Conservation (phyloP, 345 rosid species). For the Camelina neglecta region DNA sequence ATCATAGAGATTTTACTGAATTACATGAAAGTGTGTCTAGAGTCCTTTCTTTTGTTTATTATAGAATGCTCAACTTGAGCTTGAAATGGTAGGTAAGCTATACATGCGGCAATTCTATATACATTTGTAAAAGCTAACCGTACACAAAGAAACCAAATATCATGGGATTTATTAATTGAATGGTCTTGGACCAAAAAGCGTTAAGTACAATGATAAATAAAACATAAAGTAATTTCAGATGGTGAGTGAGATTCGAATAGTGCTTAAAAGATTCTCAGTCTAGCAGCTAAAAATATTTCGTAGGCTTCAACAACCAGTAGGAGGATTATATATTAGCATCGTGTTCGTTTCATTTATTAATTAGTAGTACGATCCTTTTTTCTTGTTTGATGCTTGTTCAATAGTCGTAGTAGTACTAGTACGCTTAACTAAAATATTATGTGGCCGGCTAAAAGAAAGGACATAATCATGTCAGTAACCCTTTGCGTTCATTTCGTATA, state of each 20-base stretch:
- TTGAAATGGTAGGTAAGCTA: conserved; percentile 31
- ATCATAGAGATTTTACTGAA: background rate
- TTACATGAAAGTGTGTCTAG: background rate
- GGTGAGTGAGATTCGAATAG: conserved; percentile 34
- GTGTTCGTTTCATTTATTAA: conserved; percentile 5
- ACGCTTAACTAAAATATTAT: conserved; percentile 25
- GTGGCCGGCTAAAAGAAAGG: conserved; percentile 26
- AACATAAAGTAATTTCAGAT: conserved; percentile 26
- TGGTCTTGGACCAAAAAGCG: conserved; percentile 35
- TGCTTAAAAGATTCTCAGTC: conserved; percentile 26
- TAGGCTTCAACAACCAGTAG: conserved; percentile 34
- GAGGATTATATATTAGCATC: background rate
- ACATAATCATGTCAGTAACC: background rate
- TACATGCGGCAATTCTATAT: background rate
- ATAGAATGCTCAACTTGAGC: conserved; percentile 25
- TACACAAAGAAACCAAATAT: conserved; percentile 36
- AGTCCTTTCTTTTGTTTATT: background rate
- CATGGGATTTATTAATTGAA: conserved; percentile 21
- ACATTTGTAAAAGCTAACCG: conserved; percentile 8
- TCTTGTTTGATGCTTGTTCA: background rate
- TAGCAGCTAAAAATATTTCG: conserved; percentile 21
- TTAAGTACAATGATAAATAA: conserved; percentile 11
- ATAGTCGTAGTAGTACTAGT: background rate
- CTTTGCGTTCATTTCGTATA: background rate
- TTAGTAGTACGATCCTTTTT: background rate